Evolutionary conservation across 1,284 basidiomycete species (phyloP).

Genomic region (Naganishia liquefaciens): DNA sequence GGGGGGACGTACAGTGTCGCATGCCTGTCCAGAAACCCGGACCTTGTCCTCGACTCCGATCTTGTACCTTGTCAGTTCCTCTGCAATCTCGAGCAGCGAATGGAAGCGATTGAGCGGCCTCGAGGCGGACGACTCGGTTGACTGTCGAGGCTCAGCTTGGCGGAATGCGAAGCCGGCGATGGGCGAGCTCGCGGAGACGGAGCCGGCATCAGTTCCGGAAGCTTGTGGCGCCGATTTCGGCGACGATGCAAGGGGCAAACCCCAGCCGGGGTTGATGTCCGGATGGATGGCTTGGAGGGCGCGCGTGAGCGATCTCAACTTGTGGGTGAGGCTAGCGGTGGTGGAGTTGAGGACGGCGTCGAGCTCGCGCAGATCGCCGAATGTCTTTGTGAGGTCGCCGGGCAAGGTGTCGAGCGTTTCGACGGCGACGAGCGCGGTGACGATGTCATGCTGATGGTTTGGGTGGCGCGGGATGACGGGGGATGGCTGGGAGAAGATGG

Average conservation of each 20-base stretch:
- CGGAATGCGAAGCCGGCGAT: not conserved
- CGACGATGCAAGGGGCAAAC: not conserved
- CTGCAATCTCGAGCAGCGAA: slow-evolving; percentile 87
- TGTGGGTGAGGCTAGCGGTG: slow-evolving; percentile 72
- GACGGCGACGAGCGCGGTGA: slow-evolving; percentile 71
- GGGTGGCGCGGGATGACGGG: slow-evolving; percentile 26
- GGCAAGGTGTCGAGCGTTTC: slow-evolving; percentile 93
- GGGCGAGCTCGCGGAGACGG: not conserved
- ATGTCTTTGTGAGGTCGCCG: slow-evolving; percentile 87
- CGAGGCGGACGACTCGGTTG: not conserved
- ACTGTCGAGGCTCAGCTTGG: not conserved
- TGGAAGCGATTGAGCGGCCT: slow-evolving; percentile 78
- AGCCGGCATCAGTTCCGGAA: not conserved
- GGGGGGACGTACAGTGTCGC: slow-evolving; percentile 66
- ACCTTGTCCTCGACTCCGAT: slow-evolving; percentile 99
- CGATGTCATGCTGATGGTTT: slow-evolving; percentile 50
- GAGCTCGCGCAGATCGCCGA: slow-evolving; percentile 94
- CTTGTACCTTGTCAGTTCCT: slow-evolving; percentile 87
- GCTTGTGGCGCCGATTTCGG: not conserved
- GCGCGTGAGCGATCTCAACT: slow-evolving; percentile 70
- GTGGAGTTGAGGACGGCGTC: slow-evolving; percentile 92
- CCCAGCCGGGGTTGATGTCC: not conserved
- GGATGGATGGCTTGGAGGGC: slow-evolving; percentile 15
- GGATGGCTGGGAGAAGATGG: slow-evolving; percentile 36
- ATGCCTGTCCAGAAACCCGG: slow-evolving; percentile 88